Evolutionary conservation across 345 rosid species (phyloP).

Genomic region (Eucalyptus guilfoylei): DNA sequence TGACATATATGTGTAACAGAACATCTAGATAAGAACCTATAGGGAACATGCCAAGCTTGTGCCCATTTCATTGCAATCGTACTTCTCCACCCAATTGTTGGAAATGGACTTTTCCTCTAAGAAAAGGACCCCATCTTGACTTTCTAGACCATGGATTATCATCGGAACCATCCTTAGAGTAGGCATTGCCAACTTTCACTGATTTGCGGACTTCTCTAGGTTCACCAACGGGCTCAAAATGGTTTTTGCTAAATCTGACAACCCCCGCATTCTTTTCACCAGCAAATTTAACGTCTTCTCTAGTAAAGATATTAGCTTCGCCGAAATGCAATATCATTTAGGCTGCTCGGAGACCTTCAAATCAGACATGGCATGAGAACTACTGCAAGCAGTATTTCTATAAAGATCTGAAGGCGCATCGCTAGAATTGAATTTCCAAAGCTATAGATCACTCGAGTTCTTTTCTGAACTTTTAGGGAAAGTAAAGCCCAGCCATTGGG

Average conservation of each 20-base stretch:
- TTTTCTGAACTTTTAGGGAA: no score
- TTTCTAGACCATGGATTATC: constrained; percentile 37
- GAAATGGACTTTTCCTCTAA: constrained; percentile 51
- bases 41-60: constrained; percentile 37
- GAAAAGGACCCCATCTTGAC: constrained; percentile 65
- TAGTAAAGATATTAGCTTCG: constrained; percentile 30
- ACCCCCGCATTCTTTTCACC: constrained; percentile 44
- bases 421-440: no score
- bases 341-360: not conserved
- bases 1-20: not conserved
- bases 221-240: constrained; percentile 23
- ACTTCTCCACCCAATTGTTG: constrained; percentile 73
- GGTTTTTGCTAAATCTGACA: constrained; percentile 40
- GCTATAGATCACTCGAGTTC: no score
- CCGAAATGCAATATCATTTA: not conserved
- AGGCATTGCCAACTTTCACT: constrained; percentile 8
- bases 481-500: no score
- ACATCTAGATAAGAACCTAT: constrained; percentile 87
- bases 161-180: constrained; percentile 13
- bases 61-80: constrained; percentile 53
- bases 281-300: constrained; percentile 41
- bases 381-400: no score
- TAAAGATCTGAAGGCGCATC: no score
- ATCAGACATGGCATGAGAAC: constrained; percentile 13
- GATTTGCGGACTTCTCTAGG: constrained; percentile 31